Conservation (phyloP, 202 grass and related monocot species). For the Setaria italica region DNA sequence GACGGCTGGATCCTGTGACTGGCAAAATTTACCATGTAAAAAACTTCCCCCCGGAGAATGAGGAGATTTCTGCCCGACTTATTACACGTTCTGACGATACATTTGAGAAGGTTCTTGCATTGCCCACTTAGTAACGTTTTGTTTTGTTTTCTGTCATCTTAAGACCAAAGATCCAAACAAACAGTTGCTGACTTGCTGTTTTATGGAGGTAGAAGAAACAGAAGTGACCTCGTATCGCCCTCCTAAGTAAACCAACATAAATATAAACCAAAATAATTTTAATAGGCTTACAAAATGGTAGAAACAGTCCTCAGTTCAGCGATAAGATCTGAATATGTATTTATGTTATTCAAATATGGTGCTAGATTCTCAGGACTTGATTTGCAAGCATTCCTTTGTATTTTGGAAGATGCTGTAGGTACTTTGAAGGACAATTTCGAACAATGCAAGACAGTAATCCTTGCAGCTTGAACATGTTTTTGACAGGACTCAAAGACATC, state of each 20-base stretch:
- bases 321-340: slow-evolving; percentile 3
- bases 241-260: not conserved
- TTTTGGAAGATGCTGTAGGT: slow-evolving; percentile 9
- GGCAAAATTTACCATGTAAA: slow-evolving; percentile 96
- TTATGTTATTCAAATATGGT: slow-evolving; percentile 34
- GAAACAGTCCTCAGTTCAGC: not conserved
- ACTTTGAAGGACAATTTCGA: slow-evolving; percentile 22
- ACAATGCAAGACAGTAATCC: slow-evolving; percentile 9
- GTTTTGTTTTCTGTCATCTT: slow-evolving; percentile 29
- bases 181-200: not conserved
- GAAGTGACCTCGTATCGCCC: not conserved
- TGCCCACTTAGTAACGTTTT: slow-evolving; percentile 24
- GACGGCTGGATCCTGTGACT: slow-evolving; percentile 84
- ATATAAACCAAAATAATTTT: slow-evolving; percentile 13
- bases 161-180: not conserved
- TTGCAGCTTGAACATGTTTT: slow-evolving; percentile 8
- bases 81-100: slow-evolving; percentile 82
- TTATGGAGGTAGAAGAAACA: not conserved
- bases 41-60: slow-evolving; percentile 75
- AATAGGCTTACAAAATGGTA: not conserved
- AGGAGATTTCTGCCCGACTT: slow-evolving; percentile 81
- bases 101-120: slow-evolving; percentile 76
- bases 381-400: not conserved
- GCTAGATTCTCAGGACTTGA: slow-evolving; percentile 11
- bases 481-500: slow-evolving; percentile 15